Evolutionary conservation across 306 rosid genomes (phyloP), one percentile per base, ranked within the genome.

Genomic region (Mimosa pudica): DNA sequence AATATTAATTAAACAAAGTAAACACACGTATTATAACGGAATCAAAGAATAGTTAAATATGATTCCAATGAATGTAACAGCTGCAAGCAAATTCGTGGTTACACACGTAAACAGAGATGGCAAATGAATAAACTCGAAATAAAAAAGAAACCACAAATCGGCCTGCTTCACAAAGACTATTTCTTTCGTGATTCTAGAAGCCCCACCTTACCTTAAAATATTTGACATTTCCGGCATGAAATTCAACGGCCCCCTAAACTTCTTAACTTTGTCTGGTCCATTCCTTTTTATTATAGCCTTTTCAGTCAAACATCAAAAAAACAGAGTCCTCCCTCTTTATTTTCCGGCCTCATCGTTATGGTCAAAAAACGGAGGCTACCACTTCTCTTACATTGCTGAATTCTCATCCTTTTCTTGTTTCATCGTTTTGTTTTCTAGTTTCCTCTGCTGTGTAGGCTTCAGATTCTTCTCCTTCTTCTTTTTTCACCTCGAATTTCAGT

Each of bases 291-390:
- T 67, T 74, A 7, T 11, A 0, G 20, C 36, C 4, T 38, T 17
- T 2, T 46, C 58, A 64, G 84, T 80, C 84, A 80, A 80, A 70
- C 48, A 36, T 33, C 30, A 24, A 24, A 24, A 24, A 38, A 2
- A 38, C 5, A 38, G 77, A 70, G 64, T 36, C 11, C 72, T 44
- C 13, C 20, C 72, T 38, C 48, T 24, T 24, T 49, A 35, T 52
- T 73, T 74, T 9, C 12, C 24, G 41, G 61, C 11, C 0, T 52
- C 35, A 7, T 8, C 60, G 38, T 10, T 17, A 38, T 66, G 72
- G 89, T 86, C 89, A 82, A 74, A 9, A 82, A 77, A 68, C 81
- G 24, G 67, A 41, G 78, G 78, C 78, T 38, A 38, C 42, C 78
- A 41, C 35, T 74, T 57, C 68, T 42, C 52, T 4, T n/a, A 16